Evolutionary conservation across 306 rosid genomes (phyloP), one percentile per base, ranked within the genome.

Genomic region (Castanea sativa): DNA sequence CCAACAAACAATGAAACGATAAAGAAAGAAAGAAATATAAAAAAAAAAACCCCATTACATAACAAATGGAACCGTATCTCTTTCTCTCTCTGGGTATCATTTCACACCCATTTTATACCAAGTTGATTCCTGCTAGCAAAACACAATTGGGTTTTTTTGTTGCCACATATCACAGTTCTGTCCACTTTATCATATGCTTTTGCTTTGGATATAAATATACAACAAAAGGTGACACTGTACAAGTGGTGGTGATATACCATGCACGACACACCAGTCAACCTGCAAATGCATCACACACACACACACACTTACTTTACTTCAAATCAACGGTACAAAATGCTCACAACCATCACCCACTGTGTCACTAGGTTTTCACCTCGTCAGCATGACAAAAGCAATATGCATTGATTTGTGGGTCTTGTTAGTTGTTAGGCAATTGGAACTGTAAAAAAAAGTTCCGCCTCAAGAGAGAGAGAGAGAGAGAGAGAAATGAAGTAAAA

Each of bases 1-100:
- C 81, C 71, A 63, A 65, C 35, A 1, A 69, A 82, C 89, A 87
- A 49, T 12, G 53, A 49, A 81, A 41, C 45, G 12, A 41, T 12
- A 2, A 41, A 41, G 45, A 25, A 25, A 25, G 27, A 25, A 25
- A 25, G 27, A 25, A 25, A 25, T 25, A 23, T 0, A 38, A 38
- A 38, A 7, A 38, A 38, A 41, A 41, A 41, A 33, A 33, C 0
- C 45, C 45, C 45, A 41, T 41, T 41, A 41, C 45, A 41, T 41
- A n/a, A 61, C 0, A 13, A 55, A 64, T 20, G 13, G 27, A 12
- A 21, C 21, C 6, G 19, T 16, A 12, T 43, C 27, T 52, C 74
- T 20, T 21, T 20, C 74, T 27, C 55, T 63, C 33, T 6, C 81
- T 29, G 45, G 20, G 45, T 55, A 32, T 25, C 27, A 16, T 12